Evolutionary conservation across 371 early-diverging fungal species (phyloP).

Genomic region (Apophysomyces elegans): DNA sequence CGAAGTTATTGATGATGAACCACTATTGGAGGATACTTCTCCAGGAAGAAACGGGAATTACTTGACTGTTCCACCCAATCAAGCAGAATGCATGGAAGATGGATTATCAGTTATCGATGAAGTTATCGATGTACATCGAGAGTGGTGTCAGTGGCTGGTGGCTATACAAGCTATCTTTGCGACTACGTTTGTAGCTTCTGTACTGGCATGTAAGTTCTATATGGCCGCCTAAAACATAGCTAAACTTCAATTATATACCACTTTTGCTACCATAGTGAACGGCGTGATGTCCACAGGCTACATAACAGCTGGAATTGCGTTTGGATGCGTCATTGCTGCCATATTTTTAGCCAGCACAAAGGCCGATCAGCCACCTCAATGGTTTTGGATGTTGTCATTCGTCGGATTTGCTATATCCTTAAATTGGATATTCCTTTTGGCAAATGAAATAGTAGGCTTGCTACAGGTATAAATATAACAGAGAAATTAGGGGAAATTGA

Average conservation of each 20-base stretch:
- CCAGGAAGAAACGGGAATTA: slow-evolving; percentile 12
- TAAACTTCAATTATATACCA: background rate
- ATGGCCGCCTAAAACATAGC: background rate
- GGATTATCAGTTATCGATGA: slow-evolving; percentile 11
- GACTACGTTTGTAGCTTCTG: slow-evolving; percentile 35
- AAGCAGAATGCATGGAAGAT: slow-evolving; percentile 8
- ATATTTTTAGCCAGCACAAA: slow-evolving; percentile 27
- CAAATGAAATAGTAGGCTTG: slow-evolving; percentile 82
- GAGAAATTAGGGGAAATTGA: background rate
- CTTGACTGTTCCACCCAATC: slow-evolving; percentile 23
- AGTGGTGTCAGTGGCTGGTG: slow-evolving; percentile 49
- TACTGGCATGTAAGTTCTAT: slow-evolving; percentile 35
- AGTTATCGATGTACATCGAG: slow-evolving; percentile 23
- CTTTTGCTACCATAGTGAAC: slow-evolving; percentile 26
- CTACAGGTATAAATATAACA: slow-evolving; percentile 49
- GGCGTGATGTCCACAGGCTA: slow-evolving; percentile 22
- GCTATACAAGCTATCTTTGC: slow-evolving; percentile 43
- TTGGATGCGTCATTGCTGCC: slow-evolving; percentile 28
- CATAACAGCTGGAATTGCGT: slow-evolving; percentile 23
- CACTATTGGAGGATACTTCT: background rate
- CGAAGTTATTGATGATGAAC: slow-evolving; percentile 24
- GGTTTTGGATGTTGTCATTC: slow-evolving; percentile 59
- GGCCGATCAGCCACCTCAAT: slow-evolving; percentile 36
- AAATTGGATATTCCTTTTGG: slow-evolving; percentile 81
- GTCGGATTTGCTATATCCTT: slow-evolving; percentile 75